phyloP scores from a whole-genome alignment of 2,329 filamentous ascomycete genomes.

The Leptographium wingfieldii region DNA sequence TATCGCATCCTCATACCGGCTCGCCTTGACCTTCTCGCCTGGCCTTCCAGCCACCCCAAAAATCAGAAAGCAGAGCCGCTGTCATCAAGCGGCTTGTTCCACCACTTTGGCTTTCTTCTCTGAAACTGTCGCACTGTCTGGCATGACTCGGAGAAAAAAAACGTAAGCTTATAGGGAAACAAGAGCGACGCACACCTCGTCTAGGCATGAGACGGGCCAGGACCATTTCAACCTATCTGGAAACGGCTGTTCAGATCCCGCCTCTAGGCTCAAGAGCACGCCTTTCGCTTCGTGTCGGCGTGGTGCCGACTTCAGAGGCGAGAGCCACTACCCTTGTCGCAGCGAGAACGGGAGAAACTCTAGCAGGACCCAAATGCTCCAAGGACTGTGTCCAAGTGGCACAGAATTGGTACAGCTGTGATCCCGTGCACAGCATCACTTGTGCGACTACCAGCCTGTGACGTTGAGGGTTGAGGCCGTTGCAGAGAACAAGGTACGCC shows the following conservation, averaged over 20 bases:
- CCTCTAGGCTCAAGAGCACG: neutral
- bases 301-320: neutral
- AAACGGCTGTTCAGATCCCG: neutral
- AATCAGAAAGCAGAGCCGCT: neutral
- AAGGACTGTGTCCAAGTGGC: neutral
- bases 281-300: neutral
- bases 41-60: too few species aligned
- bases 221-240: too few species aligned
- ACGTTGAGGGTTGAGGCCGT: neutral
- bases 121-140: constrained; percentile 1
- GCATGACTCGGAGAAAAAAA: constrained; percentile 1
- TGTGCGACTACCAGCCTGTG: neutral
- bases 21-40: too few species aligned
- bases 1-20: too few species aligned
- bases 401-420: neutral
- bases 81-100: neutral
- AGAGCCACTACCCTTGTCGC: neutral
- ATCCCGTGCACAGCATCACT: neutral
- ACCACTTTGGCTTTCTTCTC: neutral
- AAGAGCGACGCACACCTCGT: neutral
- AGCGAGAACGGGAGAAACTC: neutral
- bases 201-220: neutral
- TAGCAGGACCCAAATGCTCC: neutral
- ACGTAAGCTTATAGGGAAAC: neutral
- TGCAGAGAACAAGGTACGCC: neutral